These are phyloP conservation scores for Trichoderma gamsii DNA, from an alignment of 495 filamentous ascomycete genomes.

Conservation along the genomic window DNA sequence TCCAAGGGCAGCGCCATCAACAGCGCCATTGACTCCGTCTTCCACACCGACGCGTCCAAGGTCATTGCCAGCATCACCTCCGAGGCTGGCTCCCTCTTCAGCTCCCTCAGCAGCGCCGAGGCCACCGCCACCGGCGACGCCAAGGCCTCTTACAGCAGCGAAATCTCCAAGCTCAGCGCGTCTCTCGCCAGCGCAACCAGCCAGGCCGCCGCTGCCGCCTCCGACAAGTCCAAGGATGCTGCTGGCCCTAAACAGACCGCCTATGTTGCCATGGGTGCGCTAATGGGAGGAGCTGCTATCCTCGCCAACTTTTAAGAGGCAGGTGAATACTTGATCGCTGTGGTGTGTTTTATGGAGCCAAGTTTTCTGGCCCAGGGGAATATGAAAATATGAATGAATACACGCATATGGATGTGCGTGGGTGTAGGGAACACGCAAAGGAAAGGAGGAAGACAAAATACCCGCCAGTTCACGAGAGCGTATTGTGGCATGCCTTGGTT, in stretches of 20 bases:
- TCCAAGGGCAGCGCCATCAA: conserved; percentile 13
- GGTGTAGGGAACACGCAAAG: not conserved
- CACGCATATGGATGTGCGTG: not conserved
- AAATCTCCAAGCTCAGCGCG: conserved; percentile 11
- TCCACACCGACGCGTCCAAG: conserved; percentile 14
- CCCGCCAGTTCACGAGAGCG: conserved; percentile 1
- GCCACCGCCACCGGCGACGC: conserved; percentile 9
- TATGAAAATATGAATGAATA: not conserved
- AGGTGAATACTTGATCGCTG: not conserved
- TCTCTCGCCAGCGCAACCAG: conserved; percentile 11
- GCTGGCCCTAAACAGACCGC: conserved; percentile 27
- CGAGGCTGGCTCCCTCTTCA: conserved; percentile 17
- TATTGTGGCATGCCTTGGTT: not conserved
- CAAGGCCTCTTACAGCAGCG: not conserved
- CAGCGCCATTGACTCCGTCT: conserved; percentile 16
- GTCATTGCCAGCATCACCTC: conserved; percentile 21
- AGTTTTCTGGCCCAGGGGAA: not conserved
- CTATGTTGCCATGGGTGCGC: conserved; percentile 31
- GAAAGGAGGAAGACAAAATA: not conserved
- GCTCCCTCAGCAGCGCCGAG: conserved; percentile 17
- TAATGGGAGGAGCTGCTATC: conserved; percentile 33
- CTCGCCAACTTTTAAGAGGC: conserved; percentile 25
- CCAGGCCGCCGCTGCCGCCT: conserved; percentile 3
- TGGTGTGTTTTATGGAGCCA: not conserved
- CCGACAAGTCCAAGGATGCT: not conserved